These are phyloP conservation scores for Neonectria magnoliae DNA, from an alignment of 2,329 filamentous ascomycete genomes.

Conservation along the genomic window DNA sequence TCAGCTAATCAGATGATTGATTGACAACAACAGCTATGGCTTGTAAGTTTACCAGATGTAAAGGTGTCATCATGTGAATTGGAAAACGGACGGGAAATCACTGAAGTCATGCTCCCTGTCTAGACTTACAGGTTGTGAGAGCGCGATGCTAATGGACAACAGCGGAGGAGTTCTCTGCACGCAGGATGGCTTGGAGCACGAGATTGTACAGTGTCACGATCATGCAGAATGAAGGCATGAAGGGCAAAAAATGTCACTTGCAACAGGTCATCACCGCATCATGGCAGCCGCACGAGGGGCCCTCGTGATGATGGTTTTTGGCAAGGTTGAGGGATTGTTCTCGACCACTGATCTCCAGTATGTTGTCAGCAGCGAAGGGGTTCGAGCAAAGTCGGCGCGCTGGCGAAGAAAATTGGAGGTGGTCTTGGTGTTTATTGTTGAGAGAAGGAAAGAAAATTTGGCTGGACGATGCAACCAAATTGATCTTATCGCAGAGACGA, in stretches of 20 bases:
- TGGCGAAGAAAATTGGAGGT: constrained; percentile 54
- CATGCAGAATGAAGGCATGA: constrained; percentile 10
- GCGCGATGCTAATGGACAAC: background rate
- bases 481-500: constrained; percentile 27
- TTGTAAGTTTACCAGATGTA: constrained; percentile 57
- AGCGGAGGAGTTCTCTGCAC: background rate
- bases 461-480: constrained; percentile 13
- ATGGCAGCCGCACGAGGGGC: constrained; percentile 71
- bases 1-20: constrained; percentile 19
- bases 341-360: constrained; percentile 66
- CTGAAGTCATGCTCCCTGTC: constrained; percentile 3
- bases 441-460: constrained; percentile 42
- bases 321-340: constrained; percentile 66
- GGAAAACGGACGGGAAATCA: constrained; percentile 14
- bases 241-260: constrained; percentile 62
- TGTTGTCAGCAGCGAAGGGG: constrained; percentile 54
- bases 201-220: constrained; percentile 15
- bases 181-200: background rate
- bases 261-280: constrained; percentile 75
- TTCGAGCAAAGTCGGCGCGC: constrained; percentile 46
- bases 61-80: constrained; percentile 47
- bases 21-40: constrained; percentile 44
- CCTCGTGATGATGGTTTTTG: constrained; percentile 77
- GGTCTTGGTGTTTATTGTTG: constrained; percentile 54
- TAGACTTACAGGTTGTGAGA: constrained; percentile 30